Percentiles rank a stretch among this genome's conserved stretches.
Evolutionary conservation across 164 flowering plant species (phyloP).

Genomic region (Cinnamomum chago): DNA sequence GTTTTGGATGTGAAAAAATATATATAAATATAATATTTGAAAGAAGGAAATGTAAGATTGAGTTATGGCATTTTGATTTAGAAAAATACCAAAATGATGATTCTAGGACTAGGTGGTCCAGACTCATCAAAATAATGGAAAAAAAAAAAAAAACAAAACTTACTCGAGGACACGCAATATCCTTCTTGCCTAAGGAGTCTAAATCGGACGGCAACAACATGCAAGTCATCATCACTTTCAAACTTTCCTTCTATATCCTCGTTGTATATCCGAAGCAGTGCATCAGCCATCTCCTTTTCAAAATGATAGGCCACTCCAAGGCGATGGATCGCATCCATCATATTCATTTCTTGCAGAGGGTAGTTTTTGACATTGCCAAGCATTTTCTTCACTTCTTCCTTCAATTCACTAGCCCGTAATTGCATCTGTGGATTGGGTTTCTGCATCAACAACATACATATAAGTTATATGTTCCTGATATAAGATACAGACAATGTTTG

Average conservation of each 20-base stretch:
- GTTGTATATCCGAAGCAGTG: constrained; percentile 2
- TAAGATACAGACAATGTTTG: too few species aligned
- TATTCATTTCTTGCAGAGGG: not conserved
- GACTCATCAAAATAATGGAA: not conserved
- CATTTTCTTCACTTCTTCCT: not conserved
- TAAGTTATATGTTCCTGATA: too few species aligned
- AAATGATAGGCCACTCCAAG: constrained; percentile 30
- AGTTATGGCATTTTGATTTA: too few species aligned
- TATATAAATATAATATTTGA: too few species aligned
- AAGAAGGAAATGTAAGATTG: too few species aligned
- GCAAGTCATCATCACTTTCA: constrained; percentile 2
- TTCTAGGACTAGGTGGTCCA: too few species aligned
- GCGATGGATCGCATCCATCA: constrained; percentile 29
- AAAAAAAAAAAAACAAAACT: not conserved
- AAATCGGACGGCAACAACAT: constrained; percentile 24
- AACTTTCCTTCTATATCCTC: not conserved
- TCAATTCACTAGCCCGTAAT: too few species aligned
- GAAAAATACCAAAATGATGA: too few species aligned
- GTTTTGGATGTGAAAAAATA: not conserved
- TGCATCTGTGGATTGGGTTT: too few species aligned
- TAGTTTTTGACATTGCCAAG: not conserved
- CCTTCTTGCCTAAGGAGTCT: constrained; percentile 26
- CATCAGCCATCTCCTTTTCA: constrained; percentile 21
- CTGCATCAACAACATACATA: too few species aligned
- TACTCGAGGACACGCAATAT: constrained; percentile 8